Evolutionary conservation across 2,329 filamentous ascomycete species (phyloP).

Genomic region (Aureobasidium sp.): DNA sequence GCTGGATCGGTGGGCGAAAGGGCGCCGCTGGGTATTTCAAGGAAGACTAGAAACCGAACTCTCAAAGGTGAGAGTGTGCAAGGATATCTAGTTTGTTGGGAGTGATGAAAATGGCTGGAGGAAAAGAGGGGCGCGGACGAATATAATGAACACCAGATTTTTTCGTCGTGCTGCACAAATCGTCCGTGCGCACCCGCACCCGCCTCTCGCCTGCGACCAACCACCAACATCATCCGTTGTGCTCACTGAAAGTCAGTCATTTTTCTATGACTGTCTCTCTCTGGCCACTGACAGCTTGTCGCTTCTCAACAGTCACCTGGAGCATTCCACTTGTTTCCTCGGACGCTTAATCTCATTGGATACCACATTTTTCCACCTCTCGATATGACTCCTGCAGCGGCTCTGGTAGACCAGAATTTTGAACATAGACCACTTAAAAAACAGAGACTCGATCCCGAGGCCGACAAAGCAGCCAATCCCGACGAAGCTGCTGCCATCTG

Average conservation of each 20-base stretch:
- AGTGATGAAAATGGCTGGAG: conserved; percentile 21
- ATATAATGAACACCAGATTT: background rate
- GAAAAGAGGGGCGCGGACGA: conserved; percentile 8
- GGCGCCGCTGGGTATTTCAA: conserved; percentile 30
- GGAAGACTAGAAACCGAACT: conserved; percentile 39
- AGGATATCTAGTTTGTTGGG: conserved; percentile 33
- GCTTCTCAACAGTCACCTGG: background rate
- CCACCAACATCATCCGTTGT: background rate
- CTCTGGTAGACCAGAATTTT: conserved; percentile 14
- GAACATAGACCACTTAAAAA: conserved; percentile 19
- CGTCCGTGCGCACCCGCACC: conserved; percentile 2
- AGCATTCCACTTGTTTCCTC: background rate
- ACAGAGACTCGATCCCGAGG: conserved; percentile 17
- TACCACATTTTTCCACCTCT: background rate
- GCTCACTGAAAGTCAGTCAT: background rate
- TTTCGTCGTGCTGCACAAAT: background rate
- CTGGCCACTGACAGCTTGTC: background rate
- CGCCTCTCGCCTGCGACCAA: background rate
- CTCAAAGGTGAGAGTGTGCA: conserved; percentile 37
- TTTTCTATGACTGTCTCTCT: background rate
- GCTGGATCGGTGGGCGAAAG: conserved; percentile 29
- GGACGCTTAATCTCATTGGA: background rate
- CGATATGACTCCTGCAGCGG: conserved; percentile 19
- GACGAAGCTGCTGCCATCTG: conserved; percentile 48
- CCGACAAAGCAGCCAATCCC: conserved; percentile 10